phyloP scores from a whole-genome alignment of 352 stramenopile genomes.

The Paralagenidium karlingii region DNA sequence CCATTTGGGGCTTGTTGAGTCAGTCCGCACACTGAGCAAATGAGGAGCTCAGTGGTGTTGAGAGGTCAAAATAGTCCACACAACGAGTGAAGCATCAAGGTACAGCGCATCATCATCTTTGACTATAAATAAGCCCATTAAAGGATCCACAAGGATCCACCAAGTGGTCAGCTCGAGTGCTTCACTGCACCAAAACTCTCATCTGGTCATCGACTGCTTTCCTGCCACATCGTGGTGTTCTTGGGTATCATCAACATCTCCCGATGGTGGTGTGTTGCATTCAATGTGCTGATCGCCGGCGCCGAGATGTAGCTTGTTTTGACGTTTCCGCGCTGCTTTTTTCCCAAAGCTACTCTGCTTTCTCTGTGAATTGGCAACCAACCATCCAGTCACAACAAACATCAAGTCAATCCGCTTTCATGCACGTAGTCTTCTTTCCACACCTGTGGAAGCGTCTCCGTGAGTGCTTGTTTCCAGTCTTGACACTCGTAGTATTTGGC shows the following conservation, averaged over 20 bases:
- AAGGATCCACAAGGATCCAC: conserved; percentile 3
- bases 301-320: conserved; percentile 3
- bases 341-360: conserved; percentile 25
- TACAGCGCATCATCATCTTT: not conserved
- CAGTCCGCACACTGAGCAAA: not conserved
- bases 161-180: conserved; percentile 7
- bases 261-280: not conserved
- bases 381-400: not conserved
- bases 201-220: conserved; percentile 1
- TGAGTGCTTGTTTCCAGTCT: conserved; percentile 38
- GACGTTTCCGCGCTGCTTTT: conserved; percentile 17
- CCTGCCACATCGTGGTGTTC: not conserved
- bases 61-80: not conserved
- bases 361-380: conserved; percentile 8
- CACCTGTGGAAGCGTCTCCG: conserved; percentile 39
- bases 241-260: not conserved
- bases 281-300: not conserved
- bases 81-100: not conserved
- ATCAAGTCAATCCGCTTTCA: not conserved
- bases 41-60: not conserved
- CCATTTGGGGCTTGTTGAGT: conserved; percentile 11
- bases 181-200: not conserved
- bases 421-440: not conserved
- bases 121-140: conserved; percentile 1
- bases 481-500: conserved; percentile 28